Evolutionary conservation across 345 rosid species (phyloP), one percentile per base, ranked within the genome.

Genomic region (Microthlaspi erraticum): DNA sequence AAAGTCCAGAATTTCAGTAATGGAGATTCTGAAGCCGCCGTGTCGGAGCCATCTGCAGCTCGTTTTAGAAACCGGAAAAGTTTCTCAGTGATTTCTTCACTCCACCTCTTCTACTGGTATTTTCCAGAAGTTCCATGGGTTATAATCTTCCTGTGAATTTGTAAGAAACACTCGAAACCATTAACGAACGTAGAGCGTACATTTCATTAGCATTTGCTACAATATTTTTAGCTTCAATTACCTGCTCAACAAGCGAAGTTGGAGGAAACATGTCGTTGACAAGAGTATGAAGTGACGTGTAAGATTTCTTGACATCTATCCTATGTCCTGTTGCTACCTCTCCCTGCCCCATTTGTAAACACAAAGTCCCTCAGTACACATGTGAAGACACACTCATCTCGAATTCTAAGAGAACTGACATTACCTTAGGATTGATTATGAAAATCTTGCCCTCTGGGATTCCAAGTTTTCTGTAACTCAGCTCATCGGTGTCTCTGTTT

Each of bases 191-290:
- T n/a, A 26, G 2, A 26, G 4, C 2, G 29, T 3, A 51, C 38
- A 54, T 4, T 37, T 38, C 1, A 19, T 42, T 42, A 33, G 10
- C 8, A 34, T 34, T 66, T 66, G 26, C 5, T 45, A n/a, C 38
- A 55, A 23, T 44, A 58, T 14, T n/a, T n/a, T 19, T 17, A 56
- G 34, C 38, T 50, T 7, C 34, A 31, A 43, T 60, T 73, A 89
- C 98, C 96, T 85, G 96, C 79, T 89, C 98, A 42, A 79, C 83
- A 68, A 84, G 74, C 2, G 88, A 85, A 37, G 94, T 88, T 17
- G 98, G 92, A 8, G 98, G 92, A 43, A 92, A 92, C 92, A 92
- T 92, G 83, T 89, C 98, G 26, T 92, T 81, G 33, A 87, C 98
- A 23, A 92, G 96, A 2, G 91, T 88, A 78, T 92, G 98, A 39